A percentile compares a stretch with the other conserved stretches of the same genome.
These are phyloP conservation scores for Sporothrix dimorphospora DNA, from an alignment of 2,329 filamentous ascomycete genomes.

Conservation along the genomic window DNA sequence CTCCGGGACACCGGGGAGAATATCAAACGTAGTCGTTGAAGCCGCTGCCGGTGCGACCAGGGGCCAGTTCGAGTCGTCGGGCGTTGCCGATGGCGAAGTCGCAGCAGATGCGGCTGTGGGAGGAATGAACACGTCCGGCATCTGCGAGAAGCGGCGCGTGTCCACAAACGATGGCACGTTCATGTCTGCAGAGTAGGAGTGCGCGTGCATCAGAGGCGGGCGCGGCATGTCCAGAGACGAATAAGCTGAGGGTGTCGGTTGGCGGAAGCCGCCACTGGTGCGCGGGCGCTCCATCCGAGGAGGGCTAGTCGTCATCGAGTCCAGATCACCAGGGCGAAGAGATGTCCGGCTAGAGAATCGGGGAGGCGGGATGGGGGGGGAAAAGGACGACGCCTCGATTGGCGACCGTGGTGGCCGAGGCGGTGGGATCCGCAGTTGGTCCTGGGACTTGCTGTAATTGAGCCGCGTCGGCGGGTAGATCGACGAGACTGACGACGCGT, in stretches of 20 bases:
- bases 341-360: conserved; percentile 60
- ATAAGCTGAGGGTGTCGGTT: conserved; percentile 31
- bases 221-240: conserved; percentile 35
- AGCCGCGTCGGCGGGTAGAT: conserved; percentile 40
- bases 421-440: conserved; percentile 52
- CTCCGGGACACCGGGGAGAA: conserved; percentile 63
- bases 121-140: conserved; percentile 38
- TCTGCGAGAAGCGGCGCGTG: conserved; percentile 43
- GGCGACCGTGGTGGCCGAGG: conserved; percentile 57
- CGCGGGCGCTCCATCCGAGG: conserved; percentile 44
- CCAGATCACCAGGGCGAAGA: conserved; percentile 48
- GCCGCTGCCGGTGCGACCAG: conserved; percentile 44
- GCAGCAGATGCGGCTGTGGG: neutral
- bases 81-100: conserved; percentile 35
- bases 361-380: conserved; percentile 53
- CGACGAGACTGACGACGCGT: conserved; percentile 36
- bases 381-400: conserved; percentile 41
- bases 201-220: conserved; percentile 47
- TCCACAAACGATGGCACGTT: conserved; percentile 32
- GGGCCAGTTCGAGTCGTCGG: conserved; percentile 50
- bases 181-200: conserved; percentile 38
- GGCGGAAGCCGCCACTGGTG: conserved; percentile 51
- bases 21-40: conserved; percentile 42
- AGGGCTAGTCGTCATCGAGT: conserved; percentile 38
- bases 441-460: conserved; percentile 53